Percentiles rank a stretch among this genome's conserved stretches.
phyloP scores from a whole-genome alignment of 805 yeast species.

The Candida montana region DNA sequence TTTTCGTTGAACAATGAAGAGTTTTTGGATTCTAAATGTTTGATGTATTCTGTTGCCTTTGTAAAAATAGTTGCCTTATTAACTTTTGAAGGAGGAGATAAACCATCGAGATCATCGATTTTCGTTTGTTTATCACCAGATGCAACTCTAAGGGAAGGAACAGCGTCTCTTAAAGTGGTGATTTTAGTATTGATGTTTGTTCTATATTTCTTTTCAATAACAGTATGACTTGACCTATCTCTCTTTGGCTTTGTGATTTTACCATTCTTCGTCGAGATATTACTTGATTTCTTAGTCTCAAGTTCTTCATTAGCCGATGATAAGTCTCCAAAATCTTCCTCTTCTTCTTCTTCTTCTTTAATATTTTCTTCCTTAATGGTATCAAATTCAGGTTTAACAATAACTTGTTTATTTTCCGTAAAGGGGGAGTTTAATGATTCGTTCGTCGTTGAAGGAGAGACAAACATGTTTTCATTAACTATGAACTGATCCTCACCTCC shows the following conservation, averaged over 20 bases:
- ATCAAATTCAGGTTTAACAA: slow-evolving; percentile 1
- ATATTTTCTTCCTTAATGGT: slow-evolving; percentile 3
- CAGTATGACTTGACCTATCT: slow-evolving; percentile 64
- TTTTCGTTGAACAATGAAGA: slow-evolving; percentile 45
- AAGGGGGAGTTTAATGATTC: slow-evolving; percentile 4
- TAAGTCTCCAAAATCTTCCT: slow-evolving; percentile 5
- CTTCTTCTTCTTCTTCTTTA: slow-evolving; percentile 4
- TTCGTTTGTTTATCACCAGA: slow-evolving; percentile 41
- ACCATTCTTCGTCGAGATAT: slow-evolving; percentile 2
- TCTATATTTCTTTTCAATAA: slow-evolving; percentile 76
- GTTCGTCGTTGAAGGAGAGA: slow-evolving; percentile 8
- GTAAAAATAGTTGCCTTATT: slow-evolving; percentile 74
- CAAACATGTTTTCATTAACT: background rate
- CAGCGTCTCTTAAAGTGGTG: slow-evolving; percentile 64
- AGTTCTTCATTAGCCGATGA: slow-evolving; percentile 7
- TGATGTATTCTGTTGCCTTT: slow-evolving; percentile 74
- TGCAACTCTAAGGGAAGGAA: slow-evolving; percentile 68
- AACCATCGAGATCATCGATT: slow-evolving; percentile 59
- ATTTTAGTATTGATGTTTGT: slow-evolving; percentile 73
- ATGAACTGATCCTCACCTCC: background rate
- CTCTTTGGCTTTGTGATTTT: slow-evolving; percentile 40
- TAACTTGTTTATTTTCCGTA: background rate
- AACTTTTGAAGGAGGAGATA: slow-evolving; percentile 67
- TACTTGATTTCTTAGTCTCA: background rate
- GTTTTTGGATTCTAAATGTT: slow-evolving; percentile 50